Percentiles rank a stretch among this genome's conserved stretches.
phyloP scores from a whole-genome alignment of 1,139 yeast species.

The Saccharomyces hybrid region DNA sequence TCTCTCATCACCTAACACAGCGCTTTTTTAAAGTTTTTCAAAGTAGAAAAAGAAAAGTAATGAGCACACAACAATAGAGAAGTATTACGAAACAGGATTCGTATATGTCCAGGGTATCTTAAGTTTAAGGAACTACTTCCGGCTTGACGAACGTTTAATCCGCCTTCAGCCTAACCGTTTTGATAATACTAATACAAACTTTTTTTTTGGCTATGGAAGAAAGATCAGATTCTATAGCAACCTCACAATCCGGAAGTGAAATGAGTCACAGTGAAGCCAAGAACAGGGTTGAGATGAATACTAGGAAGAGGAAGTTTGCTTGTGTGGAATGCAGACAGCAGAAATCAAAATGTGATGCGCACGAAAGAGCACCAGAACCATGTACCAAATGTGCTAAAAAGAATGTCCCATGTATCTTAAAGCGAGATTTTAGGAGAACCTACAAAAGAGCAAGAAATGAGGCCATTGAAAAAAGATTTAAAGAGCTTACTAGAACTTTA shows the following conservation, averaged over 20 bases:
- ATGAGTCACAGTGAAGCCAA: neutral
- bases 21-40: neutral
- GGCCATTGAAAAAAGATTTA: constrained; percentile 73
- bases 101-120: neutral
- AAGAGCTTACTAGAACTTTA: constrained; percentile 54
- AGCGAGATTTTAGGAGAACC: constrained; percentile 78
- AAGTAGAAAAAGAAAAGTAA: neutral
- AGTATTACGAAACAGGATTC: neutral
- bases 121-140: neutral
- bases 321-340: constrained; percentile 96
- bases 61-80: neutral
- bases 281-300: neutral
- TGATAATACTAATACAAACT: neutral
- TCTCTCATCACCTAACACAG: neutral
- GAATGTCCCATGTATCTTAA: constrained; percentile 60
- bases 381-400: constrained; percentile 76
- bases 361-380: constrained; percentile 66
- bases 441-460: constrained; percentile 81
- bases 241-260: neutral
- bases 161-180: neutral
- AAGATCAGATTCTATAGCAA: neutral
- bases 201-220: neutral
- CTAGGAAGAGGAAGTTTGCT: constrained; percentile 55
- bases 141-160: neutral
- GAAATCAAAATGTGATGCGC: constrained; percentile 83